Percentiles rank a stretch among this genome's conserved stretches.
Evolutionary conservation across 2,329 filamentous ascomycete genomes (phyloP).

Genomic region (Penicillium digitatum): DNA sequence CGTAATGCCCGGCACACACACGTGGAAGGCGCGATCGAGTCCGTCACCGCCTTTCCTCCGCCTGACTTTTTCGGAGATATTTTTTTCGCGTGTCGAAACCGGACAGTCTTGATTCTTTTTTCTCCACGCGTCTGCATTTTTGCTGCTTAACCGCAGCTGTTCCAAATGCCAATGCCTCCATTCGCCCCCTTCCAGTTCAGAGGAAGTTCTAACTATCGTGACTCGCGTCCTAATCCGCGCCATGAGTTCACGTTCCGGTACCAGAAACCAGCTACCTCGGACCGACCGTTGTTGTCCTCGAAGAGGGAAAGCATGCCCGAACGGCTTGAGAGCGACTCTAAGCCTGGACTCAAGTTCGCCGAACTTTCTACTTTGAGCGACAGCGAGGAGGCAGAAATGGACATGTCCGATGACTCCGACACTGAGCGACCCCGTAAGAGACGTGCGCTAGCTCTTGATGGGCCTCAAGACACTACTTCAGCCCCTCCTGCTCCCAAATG

Average conservation of each 20-base stretch:
- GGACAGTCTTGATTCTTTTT: neutral
- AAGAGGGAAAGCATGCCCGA: slow-evolving; percentile 38
- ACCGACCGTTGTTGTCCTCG: slow-evolving; percentile 36
- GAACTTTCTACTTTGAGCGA: slow-evolving; percentile 41
- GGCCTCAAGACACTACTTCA: slow-evolving; percentile 22
- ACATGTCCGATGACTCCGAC: slow-evolving; percentile 38
- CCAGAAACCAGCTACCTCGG: slow-evolving; percentile 32
- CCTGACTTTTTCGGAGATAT: neutral
- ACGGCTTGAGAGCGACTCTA: slow-evolving; percentile 26
- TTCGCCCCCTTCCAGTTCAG: slow-evolving; percentile 17
- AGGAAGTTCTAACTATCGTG: slow-evolving; percentile 2
- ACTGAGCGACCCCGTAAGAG: slow-evolving; percentile 39
- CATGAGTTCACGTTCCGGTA: slow-evolving; percentile 43
- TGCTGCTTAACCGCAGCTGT: neutral
- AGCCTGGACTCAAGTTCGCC: slow-evolving; percentile 35
- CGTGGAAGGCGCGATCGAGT: neutral
- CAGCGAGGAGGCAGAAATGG: slow-evolving; percentile 47
- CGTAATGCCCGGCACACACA: neutral
- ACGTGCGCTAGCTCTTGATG: slow-evolving; percentile 30
- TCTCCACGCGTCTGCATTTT: neutral
- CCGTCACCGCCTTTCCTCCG: slow-evolving; percentile 6
- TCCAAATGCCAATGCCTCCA: slow-evolving; percentile 2
- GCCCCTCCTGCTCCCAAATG: slow-evolving; percentile 61
- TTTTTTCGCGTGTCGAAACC: slow-evolving; percentile 13
- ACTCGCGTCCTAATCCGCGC: slow-evolving; percentile 4